Base-by-base conservation (phyloP, 2,329 filamentous ascomycete species). In the Talaromyces rugulosus region DNA sequence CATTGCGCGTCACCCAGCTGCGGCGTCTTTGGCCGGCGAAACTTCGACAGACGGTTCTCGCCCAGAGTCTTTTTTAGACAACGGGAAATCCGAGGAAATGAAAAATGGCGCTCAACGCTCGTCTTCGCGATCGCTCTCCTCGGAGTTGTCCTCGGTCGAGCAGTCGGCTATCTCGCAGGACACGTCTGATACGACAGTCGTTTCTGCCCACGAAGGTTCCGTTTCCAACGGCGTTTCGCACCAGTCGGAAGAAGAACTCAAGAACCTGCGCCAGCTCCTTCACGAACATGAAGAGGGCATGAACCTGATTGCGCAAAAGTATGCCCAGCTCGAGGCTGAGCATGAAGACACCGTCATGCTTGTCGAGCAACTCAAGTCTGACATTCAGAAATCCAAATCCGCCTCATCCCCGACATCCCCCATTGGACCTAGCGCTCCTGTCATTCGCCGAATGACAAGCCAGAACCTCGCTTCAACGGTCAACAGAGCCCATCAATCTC, bases 381-480 rank as follows among this genome's bases (percentile, higher is more conserved):
- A 96, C 70, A 81, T 96, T 4, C 87, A 89, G 51, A 92, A 90
- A 72, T 88, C 90, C n/a, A 89, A 88, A 67, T 82, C 86, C 5
- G 84, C 86, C 34, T 83, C 86, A 9, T 82, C 81, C n/a, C 85
- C 72, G 44, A 68, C 72, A 14, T 78, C 77, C 1, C 77, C 77
- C 14, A 69, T 73, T 28, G 70, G 73, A 63, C 77, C 75, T 59
- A 50, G 62, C 66, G 53, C 86, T 0, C 87, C 89, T n/a, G 87
- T 96, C 67, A 93, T 97, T 70, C 90, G 93, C 65, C 88, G 94
- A 69, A 96, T 96, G 79, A 96, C 92, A 3, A 96, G 92, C 72
- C 92, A 96, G 75, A 95, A 90, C 64, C 82, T 96, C 50, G 87
- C 95, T 77, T 87, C 88, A 31, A 76, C 71, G 12, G 90, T 93